These are phyloP conservation scores for Solioccasus polychromus DNA, from an alignment of 768 basidiomycete genomes.

Conservation along the genomic window DNA sequence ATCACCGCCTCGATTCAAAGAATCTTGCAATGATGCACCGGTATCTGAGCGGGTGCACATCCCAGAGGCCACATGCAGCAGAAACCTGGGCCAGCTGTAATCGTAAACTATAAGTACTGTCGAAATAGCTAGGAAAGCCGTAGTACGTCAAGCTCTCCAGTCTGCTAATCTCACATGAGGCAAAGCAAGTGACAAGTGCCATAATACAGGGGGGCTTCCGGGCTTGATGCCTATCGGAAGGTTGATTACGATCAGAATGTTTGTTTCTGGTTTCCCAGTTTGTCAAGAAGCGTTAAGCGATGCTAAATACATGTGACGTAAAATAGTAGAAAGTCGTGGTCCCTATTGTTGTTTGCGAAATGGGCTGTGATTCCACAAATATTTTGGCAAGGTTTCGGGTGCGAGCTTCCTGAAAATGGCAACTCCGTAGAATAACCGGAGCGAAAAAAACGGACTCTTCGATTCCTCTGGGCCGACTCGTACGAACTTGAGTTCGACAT, in stretches of 20 bases:
- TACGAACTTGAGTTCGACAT: too few relatives aligned
- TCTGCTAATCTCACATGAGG: too few relatives aligned
- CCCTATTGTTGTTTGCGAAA: conserved; percentile 3
- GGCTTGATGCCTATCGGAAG: background rate
- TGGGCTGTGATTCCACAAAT: background rate
- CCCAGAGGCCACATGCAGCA: too few relatives aligned
- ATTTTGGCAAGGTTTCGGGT: conserved; percentile 2
- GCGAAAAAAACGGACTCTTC: conserved; percentile 25
- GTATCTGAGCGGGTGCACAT: too few relatives aligned
- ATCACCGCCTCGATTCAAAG: conserved; percentile 1
- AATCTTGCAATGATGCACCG: too few relatives aligned
- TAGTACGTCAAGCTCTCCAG: conserved; percentile 1
- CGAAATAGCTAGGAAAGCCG: conserved; percentile 1
- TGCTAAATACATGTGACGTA: background rate
- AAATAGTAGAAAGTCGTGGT: background rate
- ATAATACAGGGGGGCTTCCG: background rate
- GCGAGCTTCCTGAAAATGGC: conserved; percentile 10
- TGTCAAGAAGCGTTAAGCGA: conserved; percentile 4
- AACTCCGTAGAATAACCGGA: conserved; percentile 2
- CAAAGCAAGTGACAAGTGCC: background rate
- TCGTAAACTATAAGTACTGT: too few relatives aligned
- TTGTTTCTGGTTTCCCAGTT: conserved; percentile 3
- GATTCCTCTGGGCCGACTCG: too few relatives aligned
- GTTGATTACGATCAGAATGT: background rate
- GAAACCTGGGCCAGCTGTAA: too few relatives aligned